Evolutionary conservation across 1,284 basidiomycete species (phyloP).

Genomic region (Tylopilus orsonianus): DNA sequence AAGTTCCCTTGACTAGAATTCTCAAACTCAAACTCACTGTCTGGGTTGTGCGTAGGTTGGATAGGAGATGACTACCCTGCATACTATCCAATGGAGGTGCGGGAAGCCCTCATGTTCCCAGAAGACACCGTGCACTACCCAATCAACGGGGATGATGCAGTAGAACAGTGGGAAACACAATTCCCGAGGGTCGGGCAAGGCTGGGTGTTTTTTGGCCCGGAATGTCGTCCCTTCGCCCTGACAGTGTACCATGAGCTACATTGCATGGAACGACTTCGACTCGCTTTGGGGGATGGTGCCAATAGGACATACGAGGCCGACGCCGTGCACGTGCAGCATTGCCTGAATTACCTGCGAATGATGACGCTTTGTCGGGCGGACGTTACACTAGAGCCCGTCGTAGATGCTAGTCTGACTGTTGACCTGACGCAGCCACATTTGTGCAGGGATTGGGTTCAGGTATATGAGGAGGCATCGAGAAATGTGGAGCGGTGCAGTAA

Average conservation of each 20-base stretch:
- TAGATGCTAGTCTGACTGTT: constrained; percentile 38
- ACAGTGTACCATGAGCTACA: constrained; percentile 37
- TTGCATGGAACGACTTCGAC: constrained; percentile 30
- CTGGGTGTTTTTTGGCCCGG: constrained; percentile 30
- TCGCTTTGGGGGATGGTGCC: constrained; percentile 19
- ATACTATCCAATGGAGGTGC: constrained; percentile 28
- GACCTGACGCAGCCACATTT: constrained; percentile 40
- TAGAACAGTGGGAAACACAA: constrained; percentile 24
- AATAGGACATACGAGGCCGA: constrained; percentile 38
- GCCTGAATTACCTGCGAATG: constrained; percentile 38
- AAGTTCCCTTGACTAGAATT: not conserved
- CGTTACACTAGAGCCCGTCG: constrained; percentile 33
- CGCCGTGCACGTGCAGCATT: constrained; percentile 34
- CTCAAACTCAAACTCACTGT: constrained; percentile 17
- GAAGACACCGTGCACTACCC: constrained; percentile 29
- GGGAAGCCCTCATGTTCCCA: constrained; percentile 25
- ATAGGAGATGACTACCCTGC: constrained; percentile 28
- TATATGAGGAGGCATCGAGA: constrained; percentile 35
- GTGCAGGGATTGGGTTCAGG: constrained; percentile 48
- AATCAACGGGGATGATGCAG: constrained; percentile 26
- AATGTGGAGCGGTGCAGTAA: constrained; percentile 15
- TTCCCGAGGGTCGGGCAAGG: constrained; percentile 21
- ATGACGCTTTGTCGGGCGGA: constrained; percentile 38
- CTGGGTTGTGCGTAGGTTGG: constrained; percentile 17
- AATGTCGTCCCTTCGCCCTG: constrained; percentile 30